Base-by-base conservation (phyloP, 768 basidiomycete genomes). In the Macrolepiota fuliginosa region DNA sequence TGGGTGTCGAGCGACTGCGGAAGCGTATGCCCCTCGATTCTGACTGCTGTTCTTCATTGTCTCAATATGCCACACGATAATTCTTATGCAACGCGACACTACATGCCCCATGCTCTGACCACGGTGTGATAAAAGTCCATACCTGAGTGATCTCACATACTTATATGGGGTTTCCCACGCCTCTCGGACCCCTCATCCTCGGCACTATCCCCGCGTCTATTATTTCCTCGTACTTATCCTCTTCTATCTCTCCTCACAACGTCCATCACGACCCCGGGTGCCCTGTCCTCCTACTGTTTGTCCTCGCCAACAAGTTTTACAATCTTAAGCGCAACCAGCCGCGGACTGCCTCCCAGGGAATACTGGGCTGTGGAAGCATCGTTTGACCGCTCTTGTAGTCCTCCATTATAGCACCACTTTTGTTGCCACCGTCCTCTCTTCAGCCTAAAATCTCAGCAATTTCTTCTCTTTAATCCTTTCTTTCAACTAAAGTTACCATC, bases 31-130 rank as follows among this genome's bases (percentile, higher is more conserved):
- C 64, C 58, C 68, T 66, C 65, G 71, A 69, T 58, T 66, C 63
- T 66, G 62, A 59, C 60, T 66, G 70, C 65, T 67, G 54, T 70
- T 68, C 64, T 67, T 64, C 62, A 62, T 55, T 66, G 63, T 64
- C 58, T 67, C 62, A 65, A 62, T 60, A 63, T 66, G 61, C 57
- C 53, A 62, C 62, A 52, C 39, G 35, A 59, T 59, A 59, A 37
- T 37, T 39, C 35, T 22, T 54, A 54, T 56, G 54, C 54, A 45
- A 56, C 40, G 40, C 40, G 40, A 42, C 36, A 54, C 55, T 60
- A 54, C 64, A 57, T 65, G 57, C 25, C 42, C 54, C 40, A 56
- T 56, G 54, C 40, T 45, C 40, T 56, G 40, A 40, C 25, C 13
- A 22, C 19, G 22, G 12, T 22, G 4, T 49, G 11, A 49, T 24